Base-by-base conservation (phyloP, 2,329 filamentous ascomycete species). In the Calonectria crousiana region DNA sequence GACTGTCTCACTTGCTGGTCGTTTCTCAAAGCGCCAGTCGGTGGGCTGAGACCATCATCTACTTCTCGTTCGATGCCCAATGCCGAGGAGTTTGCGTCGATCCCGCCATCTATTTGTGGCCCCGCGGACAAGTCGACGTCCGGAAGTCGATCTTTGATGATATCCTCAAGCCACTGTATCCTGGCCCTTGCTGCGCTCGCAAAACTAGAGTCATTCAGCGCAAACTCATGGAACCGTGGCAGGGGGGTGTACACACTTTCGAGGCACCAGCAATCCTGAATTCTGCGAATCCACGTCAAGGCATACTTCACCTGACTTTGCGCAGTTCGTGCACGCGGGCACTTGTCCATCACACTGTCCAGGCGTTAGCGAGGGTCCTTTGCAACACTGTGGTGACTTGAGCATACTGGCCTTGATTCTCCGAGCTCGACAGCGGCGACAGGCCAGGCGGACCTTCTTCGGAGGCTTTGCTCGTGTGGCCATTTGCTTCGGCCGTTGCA, bases 201-300 rank as follows among this genome's bases (percentile, higher is more conserved):
- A 23, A 76, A 77, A n/a, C 49, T 72, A 5, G 23, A n/a, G 32
- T 23, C 34, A 14, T 26, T 60, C 13, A 60, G 53, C 28, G 14
- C 18, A 9, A 3, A 56, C 3, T 36, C 30, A 36, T 34, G 20
- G 13, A 3, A 32, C 4, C 30, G n/a, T 11, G 16, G 13, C 32
- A 58, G 36, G 10, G 28, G 2, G 18, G 16, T 34, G 44, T 9
- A 71, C 75, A 52, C 32, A 84, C 82, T 85, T 84, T 64, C 84
- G 81, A 8, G 84, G 81, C 10, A 86, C 82, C 4, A 80, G 77
- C 23, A 83, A 38, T 2, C 81, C 78, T 6, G 82, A 82, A 69
- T 85, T 84, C 38, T 82, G 83, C 20, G 80, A 79, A 71, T 86
- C 84, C 1, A 86, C 84, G 65, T 86, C 84, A 1, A 86, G 76